phyloP scores from a whole-genome alignment of 257 asterid species.

The Primulina eburnea region DNA sequence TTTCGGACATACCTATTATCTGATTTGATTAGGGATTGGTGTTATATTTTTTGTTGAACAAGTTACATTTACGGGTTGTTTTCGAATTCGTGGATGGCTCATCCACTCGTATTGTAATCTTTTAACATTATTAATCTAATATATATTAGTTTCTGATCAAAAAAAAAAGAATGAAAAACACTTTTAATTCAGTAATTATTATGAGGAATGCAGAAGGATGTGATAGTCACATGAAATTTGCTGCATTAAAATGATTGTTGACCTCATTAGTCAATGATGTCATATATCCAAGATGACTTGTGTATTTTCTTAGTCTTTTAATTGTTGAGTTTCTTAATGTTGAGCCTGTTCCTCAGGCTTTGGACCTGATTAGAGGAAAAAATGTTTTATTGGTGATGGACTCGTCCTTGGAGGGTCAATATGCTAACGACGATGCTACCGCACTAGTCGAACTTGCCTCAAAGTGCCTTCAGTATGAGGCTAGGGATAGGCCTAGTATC shows the following conservation, averaged over 20 bases:
- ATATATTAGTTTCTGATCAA: no score
- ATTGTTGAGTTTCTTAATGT: constrained; percentile 9
- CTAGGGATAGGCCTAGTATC: constrained; percentile 82
- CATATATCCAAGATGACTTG: neutral
- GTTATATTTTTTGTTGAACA: no score
- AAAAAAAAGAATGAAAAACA: no score
- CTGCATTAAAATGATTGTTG: neutral
- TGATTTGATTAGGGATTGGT: no score
- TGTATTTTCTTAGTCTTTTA: neutral
- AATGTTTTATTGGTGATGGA: constrained; percentile 82
- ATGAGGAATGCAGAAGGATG: neutral
- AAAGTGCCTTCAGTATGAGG: constrained; percentile 91
- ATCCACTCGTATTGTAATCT: no score
- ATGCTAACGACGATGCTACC: constrained; percentile 88
- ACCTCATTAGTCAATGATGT: neutral
- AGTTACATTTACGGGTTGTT: no score
- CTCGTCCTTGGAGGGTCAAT: constrained; percentile 97
- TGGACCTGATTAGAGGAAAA: constrained; percentile 88
- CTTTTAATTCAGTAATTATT: neutral
- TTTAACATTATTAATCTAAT: no score
- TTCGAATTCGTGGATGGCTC: no score
- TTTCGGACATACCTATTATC: no score
- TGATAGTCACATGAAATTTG: neutral
- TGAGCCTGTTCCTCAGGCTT: constrained; percentile 53
- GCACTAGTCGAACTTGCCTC: constrained; percentile 94